Base-by-base conservation (phyloP, 345 rosid species). In the Raphanus sativus region DNA sequence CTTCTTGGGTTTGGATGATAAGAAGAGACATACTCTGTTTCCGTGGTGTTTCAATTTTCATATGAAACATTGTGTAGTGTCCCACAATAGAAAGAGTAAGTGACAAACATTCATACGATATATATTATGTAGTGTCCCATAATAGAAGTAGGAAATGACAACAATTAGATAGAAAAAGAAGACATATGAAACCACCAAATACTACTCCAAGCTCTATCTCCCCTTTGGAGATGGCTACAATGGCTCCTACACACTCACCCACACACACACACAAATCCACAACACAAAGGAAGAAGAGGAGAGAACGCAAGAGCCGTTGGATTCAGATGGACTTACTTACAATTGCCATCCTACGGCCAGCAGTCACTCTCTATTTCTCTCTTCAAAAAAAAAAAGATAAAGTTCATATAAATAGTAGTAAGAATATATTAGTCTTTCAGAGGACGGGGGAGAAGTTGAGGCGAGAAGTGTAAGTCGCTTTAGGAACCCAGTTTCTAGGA, bases 391-490 rank as follows among this genome's bases (percentile, higher is more conserved):
- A 13, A 77, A 33, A 74, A n/a, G 48, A 65, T 58, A 33, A 74
- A n/a, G 48, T 58, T 58, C 77, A 78, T 64, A 78, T 26, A 45
- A n/a, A 25, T 33, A 67, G 33, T 45, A 72, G 6, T 61, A 30
- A 5, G 3, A 29, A 45, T 25, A 64, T 13, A n/a, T 52, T 52
- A 24, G 52, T 9, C 54, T 32, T 54, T 80, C 62, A 75, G 69
- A 80, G 76, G 42, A 73, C 63, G 6, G 63, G 80, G 68, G 81
- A 71, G 91, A 95, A 93, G 71, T 93, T 92, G 73, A 92, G 97
- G 38, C 99, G 90, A 58, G 99, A 87, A 38, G 89, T 78, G 86
- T 95, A 95, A 68, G 99, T 95, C 9, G 90, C 94, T 68, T 89
- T 93, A 8, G 97, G 93, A 72, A 90, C 66, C 99, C 99, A 95